phyloP scores from a whole-genome alignment of 306 rosid species.

The Acacia melanoxylon region DNA sequence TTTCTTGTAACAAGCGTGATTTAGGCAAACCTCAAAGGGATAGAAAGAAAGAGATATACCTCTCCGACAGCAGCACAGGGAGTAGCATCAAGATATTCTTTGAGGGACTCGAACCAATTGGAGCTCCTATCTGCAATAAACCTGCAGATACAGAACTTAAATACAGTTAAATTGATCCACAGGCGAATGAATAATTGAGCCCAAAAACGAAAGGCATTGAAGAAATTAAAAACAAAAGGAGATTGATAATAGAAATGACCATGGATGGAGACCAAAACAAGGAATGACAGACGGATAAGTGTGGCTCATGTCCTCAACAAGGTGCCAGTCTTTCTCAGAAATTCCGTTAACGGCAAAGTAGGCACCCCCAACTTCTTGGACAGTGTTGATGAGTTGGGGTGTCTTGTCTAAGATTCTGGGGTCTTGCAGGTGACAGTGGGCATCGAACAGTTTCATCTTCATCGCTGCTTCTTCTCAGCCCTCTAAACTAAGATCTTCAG shows the following conservation, averaged over 20 bases:
- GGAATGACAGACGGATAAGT: constrained; percentile 61
- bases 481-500: background rate
- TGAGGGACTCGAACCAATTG: constrained; percentile 60
- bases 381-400: constrained; percentile 53
- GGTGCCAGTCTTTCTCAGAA: constrained; percentile 76
- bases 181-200: background rate
- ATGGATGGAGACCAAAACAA: constrained; percentile 83
- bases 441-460: constrained; percentile 70
- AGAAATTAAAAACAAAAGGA: background rate
- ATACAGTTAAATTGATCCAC: background rate
- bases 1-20: background rate
- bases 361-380: constrained; percentile 59
- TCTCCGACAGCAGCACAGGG: constrained; percentile 90
- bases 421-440: constrained; percentile 90
- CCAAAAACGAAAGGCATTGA: background rate
- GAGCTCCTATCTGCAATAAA: constrained; percentile 68
- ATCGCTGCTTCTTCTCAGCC: background rate
- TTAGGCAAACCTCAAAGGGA: background rate
- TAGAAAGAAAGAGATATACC: constrained; percentile 35
- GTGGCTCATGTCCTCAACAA: constrained; percentile 67
- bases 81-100: constrained; percentile 58
- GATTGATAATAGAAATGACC: constrained; percentile 37
- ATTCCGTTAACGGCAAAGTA: constrained; percentile 73
- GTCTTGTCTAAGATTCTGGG: constrained; percentile 62
- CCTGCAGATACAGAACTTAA: constrained; percentile 41